Evolutionary conservation across 257 asterid species (phyloP).

Genomic region (Solanum tarapatanum): DNA sequence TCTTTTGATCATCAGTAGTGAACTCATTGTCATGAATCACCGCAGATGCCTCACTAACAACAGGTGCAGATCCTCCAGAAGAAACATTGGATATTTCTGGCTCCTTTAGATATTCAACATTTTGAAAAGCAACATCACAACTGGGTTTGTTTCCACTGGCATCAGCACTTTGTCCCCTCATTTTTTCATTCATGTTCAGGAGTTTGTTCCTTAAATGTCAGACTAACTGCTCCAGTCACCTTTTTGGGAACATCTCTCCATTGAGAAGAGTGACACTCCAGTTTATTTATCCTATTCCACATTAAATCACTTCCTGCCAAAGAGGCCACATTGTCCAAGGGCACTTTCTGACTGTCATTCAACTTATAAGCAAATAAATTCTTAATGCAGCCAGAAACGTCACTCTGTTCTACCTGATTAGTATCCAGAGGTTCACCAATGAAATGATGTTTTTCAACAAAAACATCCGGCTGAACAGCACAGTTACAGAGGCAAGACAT

Average conservation of each 20-base stretch:
- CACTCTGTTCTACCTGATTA: slow-evolving; percentile 8
- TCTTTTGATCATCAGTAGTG: slow-evolving; percentile 19
- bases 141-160: slow-evolving; percentile 13
- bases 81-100: slow-evolving; percentile 33
- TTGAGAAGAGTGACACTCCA: slow-evolving; percentile 27
- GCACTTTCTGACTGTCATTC: slow-evolving; percentile 4
- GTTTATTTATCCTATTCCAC: slow-evolving; percentile 10
- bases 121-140: slow-evolving; percentile 15
- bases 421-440: slow-evolving; percentile 6
- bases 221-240: slow-evolving; percentile 9
- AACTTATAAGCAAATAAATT: slow-evolving; percentile 15
- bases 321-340: slow-evolving; percentile 15
- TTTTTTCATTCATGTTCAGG: neutral
- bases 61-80: slow-evolving; percentile 48
- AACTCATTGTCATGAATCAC: slow-evolving; percentile 30
- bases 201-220: slow-evolving; percentile 16
- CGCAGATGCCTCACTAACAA: slow-evolving; percentile 29
- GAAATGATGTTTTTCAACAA: slow-evolving; percentile 11
- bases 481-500: slow-evolving; percentile 16
- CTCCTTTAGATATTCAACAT: slow-evolving; percentile 23
- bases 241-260: slow-evolving; percentile 53
- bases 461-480: slow-evolving; percentile 9
- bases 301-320: slow-evolving; percentile 8
- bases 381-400: slow-evolving; percentile 16
- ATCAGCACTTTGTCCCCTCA: slow-evolving; percentile 12